Conservation (phyloP, 2,329 filamentous ascomycete genomes). For the Claviceps paspali region DNA sequence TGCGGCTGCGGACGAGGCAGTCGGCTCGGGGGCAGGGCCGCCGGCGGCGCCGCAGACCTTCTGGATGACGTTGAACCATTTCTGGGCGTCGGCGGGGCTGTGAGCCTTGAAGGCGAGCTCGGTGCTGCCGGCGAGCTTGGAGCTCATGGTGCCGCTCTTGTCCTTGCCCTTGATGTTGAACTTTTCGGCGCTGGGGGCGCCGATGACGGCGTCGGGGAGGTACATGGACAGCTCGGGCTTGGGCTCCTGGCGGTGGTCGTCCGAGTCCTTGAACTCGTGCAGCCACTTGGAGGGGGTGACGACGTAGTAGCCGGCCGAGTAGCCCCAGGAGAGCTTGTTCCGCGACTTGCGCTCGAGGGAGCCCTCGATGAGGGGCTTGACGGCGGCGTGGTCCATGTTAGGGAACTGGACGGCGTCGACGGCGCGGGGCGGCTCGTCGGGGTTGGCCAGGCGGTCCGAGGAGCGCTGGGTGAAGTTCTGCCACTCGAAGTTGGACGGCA, state of each 20-base stretch:
- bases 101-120: slow-evolving; percentile 83
- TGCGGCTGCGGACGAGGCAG: slow-evolving; percentile 3
- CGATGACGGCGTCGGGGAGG: slow-evolving; percentile 76
- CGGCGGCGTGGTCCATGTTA: slow-evolving; percentile 72
- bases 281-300: slow-evolving; percentile 77
- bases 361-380: slow-evolving; percentile 73
- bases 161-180: slow-evolving; percentile 97
- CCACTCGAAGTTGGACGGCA: slow-evolving; percentile 86
- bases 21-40: slow-evolving; percentile 14
- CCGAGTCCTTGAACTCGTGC: slow-evolving; percentile 92
- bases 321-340: slow-evolving; percentile 65
- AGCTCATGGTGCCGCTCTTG: slow-evolving; percentile 61
- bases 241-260: slow-evolving; percentile 55
- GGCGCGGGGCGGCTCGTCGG: slow-evolving; percentile 55
- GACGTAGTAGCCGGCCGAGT: slow-evolving; percentile 74
- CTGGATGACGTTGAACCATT: slow-evolving; percentile 68
- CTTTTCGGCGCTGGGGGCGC: slow-evolving; percentile 57
- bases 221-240: slow-evolving; percentile 79
- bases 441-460: slow-evolving; percentile 59
- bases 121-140: slow-evolving; percentile 63
- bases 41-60: slow-evolving; percentile 39
- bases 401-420: slow-evolving; percentile 67
- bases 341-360: slow-evolving; percentile 81
- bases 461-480: slow-evolving; percentile 64
- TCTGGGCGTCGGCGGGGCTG: slow-evolving; percentile 61